A percentile compares a stretch with the other conserved stretches of the same genome.
Evolutionary conservation across 2,329 filamentous ascomycete species (phyloP).

Genomic region (Orbilia ellipsospora): DNA sequence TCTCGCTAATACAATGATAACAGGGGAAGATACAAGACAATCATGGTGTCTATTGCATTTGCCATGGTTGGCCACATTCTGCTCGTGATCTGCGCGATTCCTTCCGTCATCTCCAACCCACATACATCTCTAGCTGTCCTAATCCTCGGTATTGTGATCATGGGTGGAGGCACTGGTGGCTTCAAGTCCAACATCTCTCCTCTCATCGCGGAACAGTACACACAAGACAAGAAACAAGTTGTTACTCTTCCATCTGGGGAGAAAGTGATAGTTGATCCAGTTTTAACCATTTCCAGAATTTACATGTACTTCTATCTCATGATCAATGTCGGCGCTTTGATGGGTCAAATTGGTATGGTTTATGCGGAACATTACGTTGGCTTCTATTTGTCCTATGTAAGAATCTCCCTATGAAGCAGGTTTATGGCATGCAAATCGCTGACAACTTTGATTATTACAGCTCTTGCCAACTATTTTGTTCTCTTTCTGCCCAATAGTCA

Average conservation of each 20-base stretch:
- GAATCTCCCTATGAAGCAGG: neutral
- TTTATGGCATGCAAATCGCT: neutral
- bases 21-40: slow-evolving; percentile 72
- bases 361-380: slow-evolving; percentile 69
- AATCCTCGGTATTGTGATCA: slow-evolving; percentile 66
- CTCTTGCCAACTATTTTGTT: slow-evolving; percentile 75
- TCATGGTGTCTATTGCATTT: slow-evolving; percentile 66
- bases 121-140: slow-evolving; percentile 67
- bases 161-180: slow-evolving; percentile 64
- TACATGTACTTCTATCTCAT: slow-evolving; percentile 66
- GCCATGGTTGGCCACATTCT: slow-evolving; percentile 69
- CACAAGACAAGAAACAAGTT: slow-evolving; percentile 57
- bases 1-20: slow-evolving; percentile 63
- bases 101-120: slow-evolving; percentile 62
- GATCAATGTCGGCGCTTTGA: slow-evolving; percentile 69
- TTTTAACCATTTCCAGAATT: slow-evolving; percentile 60
- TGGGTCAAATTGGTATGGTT: slow-evolving; percentile 66
- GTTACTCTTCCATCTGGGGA: slow-evolving; percentile 59
- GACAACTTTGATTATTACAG: slow-evolving; percentile 62
- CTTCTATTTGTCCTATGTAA: slow-evolving; percentile 65
- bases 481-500: slow-evolving; percentile 71
- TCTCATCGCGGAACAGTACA: slow-evolving; percentile 61
- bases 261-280: slow-evolving; percentile 61
- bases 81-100: slow-evolving; percentile 65
- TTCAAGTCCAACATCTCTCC: slow-evolving; percentile 64